Evolutionary conservation across 2,329 filamentous ascomycete species (phyloP).

Genomic region (Exophiala mesophila): DNA sequence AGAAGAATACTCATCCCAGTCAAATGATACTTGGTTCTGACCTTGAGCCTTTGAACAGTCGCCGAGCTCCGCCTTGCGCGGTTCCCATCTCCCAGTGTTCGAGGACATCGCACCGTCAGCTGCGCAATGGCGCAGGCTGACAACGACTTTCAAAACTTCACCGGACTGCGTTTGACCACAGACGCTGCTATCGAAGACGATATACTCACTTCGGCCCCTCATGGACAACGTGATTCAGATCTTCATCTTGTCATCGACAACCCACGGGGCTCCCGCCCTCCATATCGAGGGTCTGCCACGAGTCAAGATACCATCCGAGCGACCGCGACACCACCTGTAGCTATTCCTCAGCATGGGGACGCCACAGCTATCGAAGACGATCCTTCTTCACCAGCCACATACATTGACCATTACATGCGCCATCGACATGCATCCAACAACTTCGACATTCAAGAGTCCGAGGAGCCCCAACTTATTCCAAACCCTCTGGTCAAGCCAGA

Average conservation of each 20-base stretch:
- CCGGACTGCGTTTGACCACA: constrained; percentile 11
- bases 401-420: constrained; percentile 37
- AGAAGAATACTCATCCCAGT: too few relatives aligned
- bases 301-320: constrained; percentile 25
- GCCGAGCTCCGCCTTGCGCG: too few relatives aligned
- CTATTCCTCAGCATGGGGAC: constrained; percentile 40
- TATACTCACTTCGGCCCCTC: not conserved
- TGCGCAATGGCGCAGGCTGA: constrained; percentile 21
- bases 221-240: not conserved
- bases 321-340: constrained; percentile 41
- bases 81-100: not conserved
- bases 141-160: constrained; percentile 9
- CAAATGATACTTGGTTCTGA: too few relatives aligned
- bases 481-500: constrained; percentile 35
- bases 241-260: too few relatives aligned
- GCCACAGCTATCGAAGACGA: constrained; percentile 26
- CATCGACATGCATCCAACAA: constrained; percentile 39
- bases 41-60: too few relatives aligned
- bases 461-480: constrained; percentile 36
- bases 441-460: constrained; percentile 39
- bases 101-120: not conserved
- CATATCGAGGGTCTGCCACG: constrained; percentile 11
- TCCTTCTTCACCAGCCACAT: constrained; percentile 15
- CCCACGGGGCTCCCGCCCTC: constrained; percentile 17
- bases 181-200: constrained; percentile 10